Conservation (phyloP, 768 basidiomycete species). For the Hydnum rufescens region DNA sequence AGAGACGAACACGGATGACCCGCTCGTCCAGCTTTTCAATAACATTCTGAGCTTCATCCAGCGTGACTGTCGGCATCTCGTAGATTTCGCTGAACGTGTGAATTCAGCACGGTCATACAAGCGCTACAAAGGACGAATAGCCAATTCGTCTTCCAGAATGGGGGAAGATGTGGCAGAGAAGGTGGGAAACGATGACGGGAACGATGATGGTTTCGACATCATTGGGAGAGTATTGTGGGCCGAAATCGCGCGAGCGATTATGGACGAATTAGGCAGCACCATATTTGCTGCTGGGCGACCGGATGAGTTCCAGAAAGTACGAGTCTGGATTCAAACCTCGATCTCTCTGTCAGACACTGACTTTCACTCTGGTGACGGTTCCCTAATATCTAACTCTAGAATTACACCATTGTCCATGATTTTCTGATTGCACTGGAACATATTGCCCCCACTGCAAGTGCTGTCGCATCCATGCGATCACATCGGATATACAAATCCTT, state of each 20-base stretch:
- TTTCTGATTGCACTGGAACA: conserved; percentile 71
- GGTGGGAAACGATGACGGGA: conserved; percentile 10
- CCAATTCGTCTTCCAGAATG: neutral
- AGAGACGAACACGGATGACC: conserved; percentile 30
- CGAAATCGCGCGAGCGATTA: conserved; percentile 58
- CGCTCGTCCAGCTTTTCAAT: conserved; percentile 62
- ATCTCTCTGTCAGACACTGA: neutral
- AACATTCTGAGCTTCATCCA: conserved; percentile 65
- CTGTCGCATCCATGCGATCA: conserved; percentile 49
- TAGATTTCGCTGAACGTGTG: conserved; percentile 50
- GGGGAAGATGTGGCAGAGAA: neutral
- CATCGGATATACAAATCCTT: conserved; percentile 57
- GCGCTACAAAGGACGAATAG: conserved; percentile 8
- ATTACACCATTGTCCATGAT: conserved; percentile 64
- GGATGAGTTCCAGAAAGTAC: conserved; percentile 70
- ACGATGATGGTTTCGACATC: conserved; percentile 47
- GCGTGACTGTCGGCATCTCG: conserved; percentile 48
- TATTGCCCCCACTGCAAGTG: conserved; percentile 52
- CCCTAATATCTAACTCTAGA: conserved; percentile 25
- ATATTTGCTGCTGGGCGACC: conserved; percentile 89
- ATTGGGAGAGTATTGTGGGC: conserved; percentile 81
- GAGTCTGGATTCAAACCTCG: conserved; percentile 13
- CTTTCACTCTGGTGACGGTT: neutral
- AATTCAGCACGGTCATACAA: conserved; percentile 27
- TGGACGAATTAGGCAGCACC: conserved; percentile 61